Evolutionary conservation across 495 filamentous ascomycete genomes (phyloP), one percentile per base, ranked within the genome.

Genomic region (Parathielavia appendiculata): DNA sequence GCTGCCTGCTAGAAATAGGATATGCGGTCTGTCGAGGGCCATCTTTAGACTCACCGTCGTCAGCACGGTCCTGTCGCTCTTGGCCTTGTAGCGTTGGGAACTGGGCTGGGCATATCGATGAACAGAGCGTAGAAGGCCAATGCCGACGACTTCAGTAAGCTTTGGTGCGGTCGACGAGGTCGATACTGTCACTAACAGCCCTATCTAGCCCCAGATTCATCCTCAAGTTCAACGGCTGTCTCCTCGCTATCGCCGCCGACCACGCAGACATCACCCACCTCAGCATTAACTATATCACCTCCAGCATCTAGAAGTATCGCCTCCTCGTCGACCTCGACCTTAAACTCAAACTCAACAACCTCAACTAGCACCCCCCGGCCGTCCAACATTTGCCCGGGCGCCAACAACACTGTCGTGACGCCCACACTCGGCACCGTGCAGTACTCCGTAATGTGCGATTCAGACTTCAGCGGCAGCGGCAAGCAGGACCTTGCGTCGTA

Each of bases 21-120:
- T 51, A 51, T 51, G 48, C n/a, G 48, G 48, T 36, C 32, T 51
- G 32, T 51, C 48, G 17, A 51, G 48, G 17, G 32, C 7, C 3
- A 13, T 51, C 9, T 51, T 51, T 34, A 36, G 32, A 17, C 32
- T 51, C 10, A 17, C 32, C n/a, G 32, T 51, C 13, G 48, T 34
- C 8, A 22, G 36, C 11, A 20, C 48, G 13, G 9, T 38, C n/a
- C 32, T 51, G 32, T n/a, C n/a, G 32, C n/a, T 6, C 10, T 38
- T 9, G 6, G 12, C n/a, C 10, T 51, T 9, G 22, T 51, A 22
- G 48, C 32, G 12, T 12, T 51, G 38, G 48, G 48, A 1, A n/a
- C n/a, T 36, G 48, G 48, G 48, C 22, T 51, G 34, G 48, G 48
- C 32, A 17, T 51, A 3, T n/a, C 48, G 13, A 36, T 51, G 11